Base-by-base conservation (phyloP, 139 green algal species). In the Coelastrella sp. region DNA sequence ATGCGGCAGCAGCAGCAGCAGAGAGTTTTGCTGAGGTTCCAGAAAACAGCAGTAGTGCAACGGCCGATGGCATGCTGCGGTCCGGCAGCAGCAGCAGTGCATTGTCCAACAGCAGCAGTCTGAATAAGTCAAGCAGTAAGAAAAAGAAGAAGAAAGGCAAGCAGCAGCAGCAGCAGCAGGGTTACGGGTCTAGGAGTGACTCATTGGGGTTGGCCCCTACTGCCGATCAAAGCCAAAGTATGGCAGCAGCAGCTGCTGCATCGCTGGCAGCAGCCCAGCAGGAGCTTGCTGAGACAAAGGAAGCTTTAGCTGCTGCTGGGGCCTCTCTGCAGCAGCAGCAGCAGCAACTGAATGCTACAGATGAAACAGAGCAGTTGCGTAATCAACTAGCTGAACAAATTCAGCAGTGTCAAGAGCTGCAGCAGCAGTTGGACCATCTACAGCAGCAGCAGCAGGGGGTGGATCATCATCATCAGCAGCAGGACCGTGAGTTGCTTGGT, bases 101-200 rank as follows among this genome's bases (percentile, higher is more conserved):
- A n/a, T 23, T 64, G 58, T 73, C 58, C 17, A 56, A 57, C 56
- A 7, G 68, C 57, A 73, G 79, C 57, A 54, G 56, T 47, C 5
- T 76, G 5, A 47, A n/a, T 57, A 85, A 85, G 19, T 57, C 68
- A 11, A 64, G 57, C 32, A n/a, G 79, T 16, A 85, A 56, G 56
- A 85, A 85, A 57, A 73, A 85, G 57, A 85, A 85, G 57, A 85
- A 85, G 79, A 64, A 64, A 8, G 58, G 79, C 57, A 85, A 85
- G 57, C 79, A 68, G 56, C 17, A 57, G 10, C 19, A 20, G 19
- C 57, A 76, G 68, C 68, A 84, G 56, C 32, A 66, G 23, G 32
- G 10, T 4, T 47, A 64, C 13, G 13, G 17, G 65, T 32, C 5
- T 32, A 47, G 58, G 4, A 47, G 60, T 11, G 14, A 14, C 22